Evolutionary conservation across 2,329 filamentous ascomycete species (phyloP).

Genomic region (Ophiognomonia clavigignenti-juglandacearum): DNA sequence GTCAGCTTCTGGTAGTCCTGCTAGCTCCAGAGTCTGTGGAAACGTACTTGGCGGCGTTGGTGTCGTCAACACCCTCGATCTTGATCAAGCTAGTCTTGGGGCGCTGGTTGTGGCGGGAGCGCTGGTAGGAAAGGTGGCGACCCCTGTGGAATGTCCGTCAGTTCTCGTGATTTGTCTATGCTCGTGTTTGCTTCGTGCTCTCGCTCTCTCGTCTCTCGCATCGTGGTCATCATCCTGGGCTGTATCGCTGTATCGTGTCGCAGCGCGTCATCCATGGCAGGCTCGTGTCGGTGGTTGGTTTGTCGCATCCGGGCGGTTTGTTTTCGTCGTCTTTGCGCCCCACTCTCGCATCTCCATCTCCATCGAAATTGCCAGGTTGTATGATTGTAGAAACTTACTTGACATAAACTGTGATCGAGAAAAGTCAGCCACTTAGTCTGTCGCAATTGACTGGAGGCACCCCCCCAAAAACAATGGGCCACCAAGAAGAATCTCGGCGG

Average conservation of each 20-base stretch:
- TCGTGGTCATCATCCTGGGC: conserved; percentile 11
- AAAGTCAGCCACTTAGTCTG: conserved; percentile 32
- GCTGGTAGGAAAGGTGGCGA: conserved; percentile 97
- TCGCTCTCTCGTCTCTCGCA: too few relatives aligned
- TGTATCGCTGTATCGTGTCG: conserved; percentile 1
- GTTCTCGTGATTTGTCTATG: conserved; percentile 21
- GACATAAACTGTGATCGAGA: conserved; percentile 65
- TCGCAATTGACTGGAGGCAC: not conserved
- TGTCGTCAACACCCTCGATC: conserved; percentile 96
- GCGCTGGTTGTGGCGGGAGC: conserved; percentile 87
- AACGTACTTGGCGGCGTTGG: conserved; percentile 78
- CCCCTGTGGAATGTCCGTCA: conserved; percentile 55
- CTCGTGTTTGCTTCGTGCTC: conserved; percentile 5
- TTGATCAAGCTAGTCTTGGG: conserved; percentile 92
- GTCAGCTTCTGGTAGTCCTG: conserved; percentile 20
- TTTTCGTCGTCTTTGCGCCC: not conserved
- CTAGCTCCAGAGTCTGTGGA: conserved; percentile 11
- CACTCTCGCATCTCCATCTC: conserved; percentile 7
- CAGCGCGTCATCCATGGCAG: not conserved
- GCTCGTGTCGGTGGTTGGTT: too few relatives aligned
- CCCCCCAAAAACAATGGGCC: conserved; percentile 24
- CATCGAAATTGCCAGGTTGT: conserved; percentile 1
- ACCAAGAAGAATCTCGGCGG: too few relatives aligned
- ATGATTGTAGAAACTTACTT: conserved; percentile 60
- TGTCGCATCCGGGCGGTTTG: not conserved